Evolutionary conservation across 495 filamentous ascomycete species (phyloP), one percentile per base, ranked within the genome.

Genomic region (Tuber microsphaerosporum): DNA sequence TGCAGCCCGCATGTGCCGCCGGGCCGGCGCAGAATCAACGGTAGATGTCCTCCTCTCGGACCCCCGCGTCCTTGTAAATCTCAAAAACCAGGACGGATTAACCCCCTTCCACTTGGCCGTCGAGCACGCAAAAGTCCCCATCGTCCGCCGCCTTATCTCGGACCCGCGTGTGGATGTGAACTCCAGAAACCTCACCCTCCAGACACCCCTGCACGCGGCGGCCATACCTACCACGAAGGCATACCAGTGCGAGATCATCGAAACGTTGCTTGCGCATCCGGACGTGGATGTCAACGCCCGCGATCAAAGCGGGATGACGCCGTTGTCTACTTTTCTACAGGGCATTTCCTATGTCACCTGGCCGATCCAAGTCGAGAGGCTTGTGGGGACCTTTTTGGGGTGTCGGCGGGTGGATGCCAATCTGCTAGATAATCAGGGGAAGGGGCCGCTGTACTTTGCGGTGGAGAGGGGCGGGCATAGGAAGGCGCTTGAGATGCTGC

Each of bases 131-230:
- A 61, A 61, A n/a, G 31, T 31, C n/a, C 10, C 51, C 12, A 12
- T 31, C 51, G 26, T 31, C 51, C 20, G 3, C 51, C 51, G n/a
- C n/a, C 7, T 61, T 4, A 12, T 61, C 51, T 14, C 12, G n/a
- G 51, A 61, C 51, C n/a, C 51, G 20, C 51, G n/a, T 31, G 51
- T 61, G n/a, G 51, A 61, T 61, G 51, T 61, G 12, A 61, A 61
- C 51, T 61, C 51, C n/a, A 61, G 51, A 61, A 61, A 61, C 51
- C n/a, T 12, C 51, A 31, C 51, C 51, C 51, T 61, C n/a, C 51
- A 26, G 26, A 61, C 51, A 31, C 51, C 51, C 51, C 51, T 61
- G 51, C 51, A 61, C 51, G 31, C 51, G 10, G n/a, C 4, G 3
- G 39, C 39, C n/a, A 10, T 12, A n/a, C 7, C n/a, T 31, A 26